Conservation (phyloP, 2,329 filamentous ascomycete genomes). For the Rutstroemia sp. region DNA sequence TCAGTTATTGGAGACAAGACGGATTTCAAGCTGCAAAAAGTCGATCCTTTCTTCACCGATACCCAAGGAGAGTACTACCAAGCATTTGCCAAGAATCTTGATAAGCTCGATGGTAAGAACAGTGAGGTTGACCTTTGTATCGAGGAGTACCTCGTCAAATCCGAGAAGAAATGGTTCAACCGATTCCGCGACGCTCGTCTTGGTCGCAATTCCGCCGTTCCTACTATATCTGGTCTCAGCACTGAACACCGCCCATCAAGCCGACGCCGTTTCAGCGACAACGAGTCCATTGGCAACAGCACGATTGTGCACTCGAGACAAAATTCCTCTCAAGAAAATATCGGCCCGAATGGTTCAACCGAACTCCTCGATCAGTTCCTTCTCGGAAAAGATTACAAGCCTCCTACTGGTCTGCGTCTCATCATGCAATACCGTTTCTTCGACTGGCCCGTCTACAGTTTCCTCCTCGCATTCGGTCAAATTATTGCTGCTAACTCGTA, state of each 20-base stretch:
- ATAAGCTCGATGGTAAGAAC: conserved; percentile 44
- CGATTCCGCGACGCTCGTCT: conserved; percentile 36
- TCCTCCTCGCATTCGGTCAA: conserved; percentile 52
- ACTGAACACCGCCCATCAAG: conserved; percentile 35
- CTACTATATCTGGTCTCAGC: neutral
- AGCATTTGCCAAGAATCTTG: conserved; percentile 50
- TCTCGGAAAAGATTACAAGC: conserved; percentile 42
- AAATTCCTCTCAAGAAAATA: conserved; percentile 8
- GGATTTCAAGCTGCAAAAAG: conserved; percentile 56
- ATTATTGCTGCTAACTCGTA: conserved; percentile 60
- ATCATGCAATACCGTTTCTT: conserved; percentile 48
- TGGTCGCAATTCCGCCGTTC: neutral
- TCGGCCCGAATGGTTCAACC: neutral
- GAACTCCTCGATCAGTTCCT: conserved; percentile 37
- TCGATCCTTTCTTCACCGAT: conserved; percentile 62
- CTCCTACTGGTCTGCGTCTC: conserved; percentile 48
- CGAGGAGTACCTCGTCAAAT: conserved; percentile 56
- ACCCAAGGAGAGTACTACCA: conserved; percentile 53
- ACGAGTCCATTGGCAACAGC: conserved; percentile 2
- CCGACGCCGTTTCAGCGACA: conserved; percentile 1
- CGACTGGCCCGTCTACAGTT: conserved; percentile 58
- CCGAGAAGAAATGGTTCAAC: conserved; percentile 61
- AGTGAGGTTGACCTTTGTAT: conserved; percentile 55
- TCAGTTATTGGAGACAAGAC: conserved; percentile 51
- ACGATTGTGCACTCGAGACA: conserved; percentile 6